Evolutionary conservation across 306 rosid species (phyloP).

Genomic region (Mimosa bimucronata): DNA sequence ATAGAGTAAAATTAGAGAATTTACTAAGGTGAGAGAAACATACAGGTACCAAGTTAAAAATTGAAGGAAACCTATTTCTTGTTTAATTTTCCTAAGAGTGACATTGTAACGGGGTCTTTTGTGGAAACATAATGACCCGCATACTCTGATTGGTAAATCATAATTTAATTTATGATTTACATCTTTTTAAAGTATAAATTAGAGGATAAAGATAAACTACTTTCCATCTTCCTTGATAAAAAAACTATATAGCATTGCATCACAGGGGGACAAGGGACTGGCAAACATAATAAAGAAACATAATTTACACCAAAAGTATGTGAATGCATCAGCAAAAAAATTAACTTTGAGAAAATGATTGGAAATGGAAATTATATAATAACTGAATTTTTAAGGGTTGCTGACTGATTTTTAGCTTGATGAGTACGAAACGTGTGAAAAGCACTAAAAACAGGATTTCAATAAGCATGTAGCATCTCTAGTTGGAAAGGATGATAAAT

Average conservation of each 20-base stretch:
- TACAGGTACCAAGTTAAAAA: no score
- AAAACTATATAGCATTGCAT: not conserved
- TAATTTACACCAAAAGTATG: constrained; percentile 6
- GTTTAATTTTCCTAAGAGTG: not conserved
- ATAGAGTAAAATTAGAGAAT: no score
- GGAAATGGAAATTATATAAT: not conserved
- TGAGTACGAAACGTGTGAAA: constrained; percentile 32
- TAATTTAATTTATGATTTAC: not conserved
- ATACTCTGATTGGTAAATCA: constrained; percentile 23
- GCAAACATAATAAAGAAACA: constrained; percentile 19
- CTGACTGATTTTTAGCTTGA: constrained; percentile 19
- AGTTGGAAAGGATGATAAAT: not conserved
- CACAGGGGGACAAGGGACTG: not conserved
- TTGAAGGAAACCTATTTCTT: no score
- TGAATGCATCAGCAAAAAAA: not conserved
- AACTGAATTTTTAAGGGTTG: constrained; percentile 1
- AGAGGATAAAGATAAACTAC: constrained; percentile 18
- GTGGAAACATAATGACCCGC: not conserved
- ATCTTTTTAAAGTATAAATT: not conserved
- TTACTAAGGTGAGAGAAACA: no score
- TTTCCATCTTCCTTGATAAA: not conserved
- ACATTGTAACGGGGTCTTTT: not conserved
- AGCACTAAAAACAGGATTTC: not conserved
- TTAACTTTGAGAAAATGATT: not conserved
- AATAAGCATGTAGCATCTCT: not conserved